Percentiles rank a stretch among this genome's conserved stretches.
Conservation (phyloP, 345 rosid genomes). For the Salix dunnii region DNA sequence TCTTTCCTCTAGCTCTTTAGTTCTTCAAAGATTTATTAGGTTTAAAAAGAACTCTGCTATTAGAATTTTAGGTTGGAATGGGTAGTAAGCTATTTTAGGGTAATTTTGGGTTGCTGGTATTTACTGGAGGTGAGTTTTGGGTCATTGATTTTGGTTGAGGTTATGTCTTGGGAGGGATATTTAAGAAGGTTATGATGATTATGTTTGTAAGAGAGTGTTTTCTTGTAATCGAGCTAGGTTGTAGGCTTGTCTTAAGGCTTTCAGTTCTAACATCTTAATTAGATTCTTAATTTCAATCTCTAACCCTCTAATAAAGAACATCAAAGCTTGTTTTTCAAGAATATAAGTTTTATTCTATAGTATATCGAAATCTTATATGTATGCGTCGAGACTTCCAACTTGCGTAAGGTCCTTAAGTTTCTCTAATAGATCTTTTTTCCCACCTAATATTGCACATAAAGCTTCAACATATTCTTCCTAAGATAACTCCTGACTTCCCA, state of each 20-base stretch:
- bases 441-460: not conserved
- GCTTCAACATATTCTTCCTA: not conserved
- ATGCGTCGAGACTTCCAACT: too few species aligned
- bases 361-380: not conserved
- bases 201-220: too few species aligned
- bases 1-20: not conserved
- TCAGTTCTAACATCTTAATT: not conserved
- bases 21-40: not conserved
- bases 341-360: too few species aligned
- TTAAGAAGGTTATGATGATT: not conserved
- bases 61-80: not conserved
- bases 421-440: not conserved
- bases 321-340: not conserved
- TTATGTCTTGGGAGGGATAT: too few species aligned
- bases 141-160: not conserved
- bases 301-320: not conserved
- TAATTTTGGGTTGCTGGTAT: not conserved
- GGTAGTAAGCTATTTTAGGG: not conserved
- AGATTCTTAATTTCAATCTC: not conserved
- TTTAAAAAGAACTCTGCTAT: not conserved
- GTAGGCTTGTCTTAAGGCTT: not conserved
- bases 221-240: not conserved
- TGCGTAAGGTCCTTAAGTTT: not conserved
- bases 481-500: not conserved
- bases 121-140: not conserved